Base-by-base conservation (phyloP, 495 filamentous ascomycete genomes). In the Neurospora sp. region DNA sequence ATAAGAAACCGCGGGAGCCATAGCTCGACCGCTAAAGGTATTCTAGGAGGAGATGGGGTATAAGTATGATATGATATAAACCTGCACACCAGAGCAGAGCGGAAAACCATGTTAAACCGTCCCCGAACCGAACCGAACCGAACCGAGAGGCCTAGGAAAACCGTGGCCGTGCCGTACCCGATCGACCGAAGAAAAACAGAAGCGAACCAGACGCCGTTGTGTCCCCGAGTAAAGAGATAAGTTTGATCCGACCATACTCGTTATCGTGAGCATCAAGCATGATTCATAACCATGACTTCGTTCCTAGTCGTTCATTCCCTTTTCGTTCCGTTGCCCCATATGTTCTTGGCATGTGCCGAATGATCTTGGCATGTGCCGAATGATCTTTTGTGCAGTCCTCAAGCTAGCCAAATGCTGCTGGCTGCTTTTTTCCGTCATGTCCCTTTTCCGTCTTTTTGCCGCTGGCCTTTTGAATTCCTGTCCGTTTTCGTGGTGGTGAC, bases 11-110 rank as follows among this genome's bases (percentile, higher is more conserved):
- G 65, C 73, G 70, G 73, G 73, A 74, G 73, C 40, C 73, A 72
- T 39, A n/a, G 70, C 73, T 74, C 73, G 9, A 74, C 73, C 73
- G 73, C 65, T 35, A 35, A 22, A 70, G 12, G 38, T 31, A 18
- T n/a, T 14, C 18, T 59, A 59, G 2, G 20, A 59, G 2, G 20
- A 22, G 14, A 59, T 10, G 48, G 48, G 48, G 45, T 53, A 59
- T 59, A 31, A 31, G 27, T 31, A 31, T 10, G 20, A 59, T 20
- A 31, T 14, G 10, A 22, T 14, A 7, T 14, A 14, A 48, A 6
- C 12, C 48, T 31, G 22, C 48, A 27, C 48, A 5, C 4, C 31
- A 35, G 31, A 35, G 31, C 0, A 35, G 4, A 35, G 4, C 4
- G 31, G 31, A 35, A 35, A 35, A 35, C 10, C 48, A 2, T 6